Base-by-base conservation (phyloP, 1,139 yeast species). In the Yamadazyma pseudoaaseri region DNA sequence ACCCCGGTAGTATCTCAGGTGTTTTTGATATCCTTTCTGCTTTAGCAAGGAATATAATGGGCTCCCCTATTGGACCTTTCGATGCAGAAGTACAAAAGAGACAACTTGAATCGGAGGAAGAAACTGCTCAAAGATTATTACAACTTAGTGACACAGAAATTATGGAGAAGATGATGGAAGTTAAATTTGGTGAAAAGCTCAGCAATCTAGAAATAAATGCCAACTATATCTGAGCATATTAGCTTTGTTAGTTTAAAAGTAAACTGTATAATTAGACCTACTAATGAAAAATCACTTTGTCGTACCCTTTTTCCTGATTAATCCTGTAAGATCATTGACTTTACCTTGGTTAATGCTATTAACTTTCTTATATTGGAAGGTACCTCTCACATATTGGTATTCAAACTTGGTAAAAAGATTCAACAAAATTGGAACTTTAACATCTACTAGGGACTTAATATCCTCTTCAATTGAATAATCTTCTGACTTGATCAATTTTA, bases 401-500 rank as follows among this genome's bases (percentile, higher is more conserved):
- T 30, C 28, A 18, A 35, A 38, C 4, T 26, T 14, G 15, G 34
- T 30, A 20, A 35, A 35, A 7, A 43, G 20, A 11, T 37, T 39
- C 13, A 44, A 27, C 29, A 56, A 51, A 15, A 48, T 48, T 5
- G 67, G 66, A 5, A 65, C 40, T 21, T 54, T 56, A 7, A 36
- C 31, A 3, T 26, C 36, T 8, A 58, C 55, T 26, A 67, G 42
- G 3, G 43, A 31, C 30, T 39, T 44, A 3, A 65, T 45, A 27
- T 64, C 71, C 0, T 47, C 49, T 5, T 41, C 37, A 2, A 46
- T 38, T 26, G 43, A 46, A 37, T 49, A 65, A 41, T 58, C 55
- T 30, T 52, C 59, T 24, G 51, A 53, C 34, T 62, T 64, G 9
- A 65, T 41, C 2, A 58, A 31, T 23, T 54, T 52, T 18, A 63